Evolutionary conservation across 176 grass and related monocot genomes (phyloP).

Genomic region (Juncus effusus): DNA sequence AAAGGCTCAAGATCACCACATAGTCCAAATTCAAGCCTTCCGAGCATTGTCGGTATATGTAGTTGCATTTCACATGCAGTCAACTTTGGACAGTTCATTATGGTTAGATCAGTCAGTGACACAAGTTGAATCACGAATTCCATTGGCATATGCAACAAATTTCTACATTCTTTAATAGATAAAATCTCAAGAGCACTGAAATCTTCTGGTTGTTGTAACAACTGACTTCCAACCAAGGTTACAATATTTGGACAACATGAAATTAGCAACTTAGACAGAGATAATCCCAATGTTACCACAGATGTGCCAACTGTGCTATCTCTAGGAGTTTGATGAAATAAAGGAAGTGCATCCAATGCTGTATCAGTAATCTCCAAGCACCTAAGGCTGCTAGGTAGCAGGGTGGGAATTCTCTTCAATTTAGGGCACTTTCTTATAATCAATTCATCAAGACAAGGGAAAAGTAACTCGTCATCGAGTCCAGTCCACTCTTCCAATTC

Average conservation of each 20-base stretch:
- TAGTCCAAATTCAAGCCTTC: neutral
- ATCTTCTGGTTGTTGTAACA: too few relatives aligned
- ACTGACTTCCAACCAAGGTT: too few relatives aligned
- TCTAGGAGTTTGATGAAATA: conserved; percentile 1
- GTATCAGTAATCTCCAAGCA: neutral
- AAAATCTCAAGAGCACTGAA: neutral
- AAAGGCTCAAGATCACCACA: neutral
- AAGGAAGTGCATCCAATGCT: conserved; percentile 23
- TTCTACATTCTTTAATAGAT: neutral
- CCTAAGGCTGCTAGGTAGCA: conserved; percentile 21
- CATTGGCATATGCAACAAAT: conserved; percentile 15
- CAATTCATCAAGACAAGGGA: too few relatives aligned
- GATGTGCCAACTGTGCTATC: neutral
- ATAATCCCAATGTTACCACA: neutral
- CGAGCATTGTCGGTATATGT: neutral
- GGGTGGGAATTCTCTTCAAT: too few relatives aligned
- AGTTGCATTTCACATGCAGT: neutral
- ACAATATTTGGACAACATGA: too few relatives aligned
- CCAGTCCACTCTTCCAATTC: too few relatives aligned
- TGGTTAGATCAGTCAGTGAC: too few relatives aligned
- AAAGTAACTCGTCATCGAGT: too few relatives aligned
- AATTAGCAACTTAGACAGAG: neutral
- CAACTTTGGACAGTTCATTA: conserved; percentile 8
- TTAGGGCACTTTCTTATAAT: too few relatives aligned
- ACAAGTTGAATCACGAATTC: too few relatives aligned